Evolutionary conservation across 305 asterid species (phyloP).

Genomic region (Fraxinus paxiana): DNA sequence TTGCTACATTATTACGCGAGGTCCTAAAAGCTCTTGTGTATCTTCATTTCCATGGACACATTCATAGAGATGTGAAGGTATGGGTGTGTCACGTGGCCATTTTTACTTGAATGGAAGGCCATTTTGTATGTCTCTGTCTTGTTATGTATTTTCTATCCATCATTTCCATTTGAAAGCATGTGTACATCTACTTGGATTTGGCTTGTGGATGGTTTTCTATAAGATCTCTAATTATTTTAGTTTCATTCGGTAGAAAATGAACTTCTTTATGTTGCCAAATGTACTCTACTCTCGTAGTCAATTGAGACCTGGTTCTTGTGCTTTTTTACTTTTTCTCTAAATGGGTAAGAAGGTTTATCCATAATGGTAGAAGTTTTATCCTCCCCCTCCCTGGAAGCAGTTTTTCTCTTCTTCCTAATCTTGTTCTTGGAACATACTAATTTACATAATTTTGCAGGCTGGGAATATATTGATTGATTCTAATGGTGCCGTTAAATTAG

Average conservation of each 20-base stretch:
- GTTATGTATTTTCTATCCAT: not conserved
- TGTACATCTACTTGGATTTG: constrained; percentile 6
- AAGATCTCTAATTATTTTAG: not conserved
- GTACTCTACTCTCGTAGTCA: constrained; percentile 3
- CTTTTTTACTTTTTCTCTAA: not conserved
- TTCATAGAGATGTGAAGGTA: constrained; percentile 98
- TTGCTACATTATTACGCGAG: constrained; percentile 79
- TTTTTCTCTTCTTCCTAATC: constrained; percentile 8
- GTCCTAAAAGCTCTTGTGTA: constrained; percentile 92
- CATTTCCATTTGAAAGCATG: constrained; percentile 11
- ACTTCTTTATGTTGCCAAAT: not conserved
- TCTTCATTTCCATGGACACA: constrained; percentile 85
- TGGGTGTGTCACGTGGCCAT: constrained; percentile 6
- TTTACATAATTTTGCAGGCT: constrained; percentile 47
- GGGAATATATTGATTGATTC: constrained; percentile 86
- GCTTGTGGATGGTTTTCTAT: not conserved
- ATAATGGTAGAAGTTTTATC: constrained; percentile 10
- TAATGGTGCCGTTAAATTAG: constrained; percentile 70
- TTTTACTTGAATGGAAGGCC: constrained; percentile 1
- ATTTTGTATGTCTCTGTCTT: constrained; percentile 1
- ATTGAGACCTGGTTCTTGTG: constrained; percentile 10
- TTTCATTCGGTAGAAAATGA: not conserved
- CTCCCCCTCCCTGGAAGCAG: not conserved
- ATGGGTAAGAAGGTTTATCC: not conserved
- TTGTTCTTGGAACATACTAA: not conserved